phyloP scores from a whole-genome alignment of 208 protist genomes.

The Naegleria gruberi region DNA sequence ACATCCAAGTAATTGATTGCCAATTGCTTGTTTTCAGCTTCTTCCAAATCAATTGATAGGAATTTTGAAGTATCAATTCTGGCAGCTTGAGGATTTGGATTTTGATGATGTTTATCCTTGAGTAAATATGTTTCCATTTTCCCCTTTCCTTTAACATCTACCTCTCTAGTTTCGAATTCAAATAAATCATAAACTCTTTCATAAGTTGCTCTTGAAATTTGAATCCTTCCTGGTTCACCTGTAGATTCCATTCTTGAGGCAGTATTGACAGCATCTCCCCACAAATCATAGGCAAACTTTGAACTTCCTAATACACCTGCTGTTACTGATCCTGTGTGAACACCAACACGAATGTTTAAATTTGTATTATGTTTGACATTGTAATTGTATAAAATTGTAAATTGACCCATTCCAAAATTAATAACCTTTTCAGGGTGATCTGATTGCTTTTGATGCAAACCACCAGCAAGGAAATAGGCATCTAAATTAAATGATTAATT shows the following conservation, averaged over 20 bases:
- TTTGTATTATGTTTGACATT: background rate
- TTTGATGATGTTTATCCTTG: background rate
- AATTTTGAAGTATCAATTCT: too few relatives aligned
- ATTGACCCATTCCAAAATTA: background rate
- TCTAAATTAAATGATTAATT: background rate
- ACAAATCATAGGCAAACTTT: conserved; percentile 1
- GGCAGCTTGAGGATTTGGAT: background rate
- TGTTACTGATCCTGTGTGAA: background rate
- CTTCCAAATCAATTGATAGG: too few relatives aligned
- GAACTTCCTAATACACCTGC: background rate
- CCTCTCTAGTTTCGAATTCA: background rate
- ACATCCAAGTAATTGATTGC: too few relatives aligned
- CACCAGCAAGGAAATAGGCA: background rate
- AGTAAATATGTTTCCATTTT: background rate
- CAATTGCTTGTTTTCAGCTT: too few relatives aligned
- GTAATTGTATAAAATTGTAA: background rate
- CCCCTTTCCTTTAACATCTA: background rate
- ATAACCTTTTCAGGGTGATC: background rate
- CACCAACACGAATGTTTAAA: background rate
- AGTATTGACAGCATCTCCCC: background rate
- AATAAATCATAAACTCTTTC: background rate
- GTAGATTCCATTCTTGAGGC: conserved; percentile 31
- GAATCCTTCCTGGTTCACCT: conserved; percentile 30
- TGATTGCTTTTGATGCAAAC: background rate
- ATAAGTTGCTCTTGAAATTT: conserved; percentile 20